These are phyloP conservation scores for Chimonanthus salicifolius DNA, from an alignment of 164 flowering plant species.

Conservation along the genomic window DNA sequence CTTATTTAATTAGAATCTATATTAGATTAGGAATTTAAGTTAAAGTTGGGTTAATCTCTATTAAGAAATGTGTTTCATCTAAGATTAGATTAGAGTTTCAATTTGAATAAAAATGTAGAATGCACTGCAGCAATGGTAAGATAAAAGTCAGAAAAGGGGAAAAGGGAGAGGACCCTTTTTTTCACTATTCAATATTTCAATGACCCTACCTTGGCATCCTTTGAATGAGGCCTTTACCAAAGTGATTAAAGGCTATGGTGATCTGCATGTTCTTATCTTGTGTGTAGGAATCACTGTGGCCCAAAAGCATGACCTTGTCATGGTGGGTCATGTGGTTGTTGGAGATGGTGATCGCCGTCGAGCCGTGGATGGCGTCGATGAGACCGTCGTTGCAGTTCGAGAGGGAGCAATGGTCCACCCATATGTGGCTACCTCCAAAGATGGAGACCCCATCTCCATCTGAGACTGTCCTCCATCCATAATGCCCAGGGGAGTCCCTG, in stretches of 20 bases:
- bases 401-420: too few species aligned
- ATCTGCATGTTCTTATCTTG: too few species aligned
- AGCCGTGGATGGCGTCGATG: too few species aligned
- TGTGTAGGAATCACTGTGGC: too few species aligned
- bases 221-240: too few species aligned
- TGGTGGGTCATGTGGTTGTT: slow-evolving; percentile 75
- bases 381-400: too few species aligned
- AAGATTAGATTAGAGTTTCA: too few species aligned
- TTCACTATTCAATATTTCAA: neutral
- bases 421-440: slow-evolving; percentile 13
- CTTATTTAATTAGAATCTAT: neutral
- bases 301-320: slow-evolving; percentile 42
- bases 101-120: neutral
- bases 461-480: slow-evolving; percentile 51
- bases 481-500: slow-evolving; percentile 51
- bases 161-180: neutral
- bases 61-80: too few species aligned
- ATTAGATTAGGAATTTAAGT: too few species aligned
- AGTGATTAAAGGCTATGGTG: too few species aligned
- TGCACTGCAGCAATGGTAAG: neutral
- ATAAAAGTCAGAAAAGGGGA: neutral
- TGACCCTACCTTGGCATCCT: slow-evolving; percentile 35
- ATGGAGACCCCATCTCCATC: slow-evolving; percentile 85
- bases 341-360: too few species aligned
- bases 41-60: too few species aligned